Evolutionary conservation across 2,329 filamentous ascomycete species (phyloP).

Genomic region (Venturia asperata): DNA sequence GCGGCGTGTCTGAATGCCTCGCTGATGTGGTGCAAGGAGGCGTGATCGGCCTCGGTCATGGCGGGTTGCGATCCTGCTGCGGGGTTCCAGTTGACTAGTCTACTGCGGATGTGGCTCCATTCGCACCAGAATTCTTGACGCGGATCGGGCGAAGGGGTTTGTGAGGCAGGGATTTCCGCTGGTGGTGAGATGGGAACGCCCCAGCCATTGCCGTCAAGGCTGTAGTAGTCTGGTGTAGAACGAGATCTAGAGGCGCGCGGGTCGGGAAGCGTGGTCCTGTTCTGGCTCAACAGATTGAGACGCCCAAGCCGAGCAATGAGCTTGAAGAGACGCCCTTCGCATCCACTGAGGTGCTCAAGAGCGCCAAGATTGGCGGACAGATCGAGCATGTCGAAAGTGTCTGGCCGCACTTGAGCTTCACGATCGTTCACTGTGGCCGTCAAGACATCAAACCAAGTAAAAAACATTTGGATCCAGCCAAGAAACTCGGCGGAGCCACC

Average conservation of each 20-base stretch:
- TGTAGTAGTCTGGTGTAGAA: slow-evolving; percentile 40
- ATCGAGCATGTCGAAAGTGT: slow-evolving; percentile 56
- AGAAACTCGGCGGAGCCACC: slow-evolving; percentile 55
- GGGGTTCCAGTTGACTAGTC: slow-evolving; percentile 61
- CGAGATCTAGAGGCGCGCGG: slow-evolving; percentile 29
- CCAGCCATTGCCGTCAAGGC: slow-evolving; percentile 63
- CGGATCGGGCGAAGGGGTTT: slow-evolving; percentile 43
- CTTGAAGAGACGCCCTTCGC: slow-evolving; percentile 80
- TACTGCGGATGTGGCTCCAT: slow-evolving; percentile 72
- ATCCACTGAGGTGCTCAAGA: slow-evolving; percentile 79
- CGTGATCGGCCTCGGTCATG: slow-evolving; percentile 16
- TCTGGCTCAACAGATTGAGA: slow-evolving; percentile 75
- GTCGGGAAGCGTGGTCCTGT: slow-evolving; percentile 33
- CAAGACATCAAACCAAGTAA: slow-evolving; percentile 92
- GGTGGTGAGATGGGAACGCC: slow-evolving; percentile 40
- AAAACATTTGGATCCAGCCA: slow-evolving; percentile 86
- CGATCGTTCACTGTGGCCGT: slow-evolving; percentile 87
- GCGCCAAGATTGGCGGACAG: slow-evolving; percentile 62
- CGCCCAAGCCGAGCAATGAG: slow-evolving; percentile 76
- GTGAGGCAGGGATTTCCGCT: slow-evolving; percentile 26
- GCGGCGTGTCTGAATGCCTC: slow-evolving; percentile 88
- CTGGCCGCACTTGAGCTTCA: slow-evolving; percentile 67
- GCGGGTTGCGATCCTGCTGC: not conserved
- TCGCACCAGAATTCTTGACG: slow-evolving; percentile 66
- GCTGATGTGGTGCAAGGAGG: slow-evolving; percentile 58